Percentiles rank a stretch among this genome's conserved stretches.
These are phyloP conservation scores for Bullera alba DNA, from an alignment of 768 basidiomycete genomes.

Conservation along the genomic window DNA sequence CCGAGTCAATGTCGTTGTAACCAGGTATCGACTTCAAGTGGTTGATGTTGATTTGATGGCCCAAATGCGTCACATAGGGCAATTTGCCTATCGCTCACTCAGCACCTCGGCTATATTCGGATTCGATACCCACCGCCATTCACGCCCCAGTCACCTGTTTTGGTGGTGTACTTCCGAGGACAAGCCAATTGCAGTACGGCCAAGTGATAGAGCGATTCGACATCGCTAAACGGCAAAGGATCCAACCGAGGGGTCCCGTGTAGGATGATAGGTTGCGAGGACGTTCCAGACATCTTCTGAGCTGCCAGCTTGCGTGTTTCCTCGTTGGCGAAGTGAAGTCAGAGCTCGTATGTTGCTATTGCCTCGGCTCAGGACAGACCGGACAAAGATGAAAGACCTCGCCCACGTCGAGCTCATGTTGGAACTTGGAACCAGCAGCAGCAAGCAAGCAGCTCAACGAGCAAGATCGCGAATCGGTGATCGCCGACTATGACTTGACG, in stretches of 20 bases:
- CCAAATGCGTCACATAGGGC: constrained; percentile 26
- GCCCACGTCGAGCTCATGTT: too few relatives aligned
- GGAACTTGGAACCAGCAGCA: too few relatives aligned
- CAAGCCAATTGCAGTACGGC: constrained; percentile 18
- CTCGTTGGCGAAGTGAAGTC: too few relatives aligned
- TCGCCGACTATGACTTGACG: too few relatives aligned
- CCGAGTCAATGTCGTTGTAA: constrained; percentile 17
- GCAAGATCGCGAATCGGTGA: too few relatives aligned
- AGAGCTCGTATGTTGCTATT: too few relatives aligned
- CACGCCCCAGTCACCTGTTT: constrained; percentile 10
- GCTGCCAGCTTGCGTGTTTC: too few relatives aligned
- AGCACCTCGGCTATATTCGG: too few relatives aligned
- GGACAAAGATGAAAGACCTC: too few relatives aligned
- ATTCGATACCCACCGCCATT: constrained; percentile 20
- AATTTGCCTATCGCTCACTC: constrained; percentile 19
- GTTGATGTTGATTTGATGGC: constrained; percentile 7
- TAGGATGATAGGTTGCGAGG: constrained; percentile 15
- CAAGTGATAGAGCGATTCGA: constrained; percentile 22
- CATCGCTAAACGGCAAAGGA: constrained; percentile 20
- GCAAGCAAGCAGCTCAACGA: too few relatives aligned
- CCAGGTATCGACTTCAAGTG: constrained; percentile 21
- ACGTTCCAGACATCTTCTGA: not conserved
- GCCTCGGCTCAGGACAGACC: too few relatives aligned
- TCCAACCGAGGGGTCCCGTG: constrained; percentile 22
- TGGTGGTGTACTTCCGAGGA: constrained; percentile 21